Base-by-base conservation (phyloP, 2,329 filamentous ascomycete species). In the Emergomyces pasteurianus region DNA sequence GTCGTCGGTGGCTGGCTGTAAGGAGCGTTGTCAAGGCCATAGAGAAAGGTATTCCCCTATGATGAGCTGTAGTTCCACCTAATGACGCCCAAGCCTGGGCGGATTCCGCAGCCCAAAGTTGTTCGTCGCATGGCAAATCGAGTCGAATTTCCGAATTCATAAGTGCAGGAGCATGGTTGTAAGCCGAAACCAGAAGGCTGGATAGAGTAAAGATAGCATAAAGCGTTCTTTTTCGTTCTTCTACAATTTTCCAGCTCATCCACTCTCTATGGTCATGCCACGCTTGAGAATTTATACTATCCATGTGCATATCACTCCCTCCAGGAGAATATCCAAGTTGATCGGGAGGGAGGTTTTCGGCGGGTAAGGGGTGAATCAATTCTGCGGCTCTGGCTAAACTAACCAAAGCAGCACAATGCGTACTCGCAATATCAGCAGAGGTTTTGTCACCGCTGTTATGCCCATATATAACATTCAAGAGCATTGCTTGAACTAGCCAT, bases 401-500 rank as follows among this genome's bases (percentile, higher is more conserved):
- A 59, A 96, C 90, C 49, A 99, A 78, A 23, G 92, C 90, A 8
- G 91, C 89, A 71, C 90, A 95, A 71, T 97, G 92, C 1, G 89
- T 96, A 64, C 88, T 92, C 0, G 92, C 92, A 69, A 95, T 95
- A 71, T 96, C 91, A 63, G 89, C 90, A 26, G 90, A 88, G 59
- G 86, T 87, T 76, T 95, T 92, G 72, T 97, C 92, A 43, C 89
- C 90, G 71, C 91, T 95, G 66, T 95, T 95, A 73, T 96, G 90
- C 16, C 92, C 92, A 71, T 96, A 97, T 18, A 96, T 89, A 43
- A 97, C 89, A 71, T 96, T 97, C 58, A 99, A 81, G 9, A 97
- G 79, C 92, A 97, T 97, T 0, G 92, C 90, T 74, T 97, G 94
- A 18, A 97, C 91, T 31, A 99, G 81, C 92, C 92, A 97, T 47